These are phyloP conservation scores for Yamadazyma philogaea DNA, from an alignment of 805 yeast species.

Conservation along the genomic window DNA sequence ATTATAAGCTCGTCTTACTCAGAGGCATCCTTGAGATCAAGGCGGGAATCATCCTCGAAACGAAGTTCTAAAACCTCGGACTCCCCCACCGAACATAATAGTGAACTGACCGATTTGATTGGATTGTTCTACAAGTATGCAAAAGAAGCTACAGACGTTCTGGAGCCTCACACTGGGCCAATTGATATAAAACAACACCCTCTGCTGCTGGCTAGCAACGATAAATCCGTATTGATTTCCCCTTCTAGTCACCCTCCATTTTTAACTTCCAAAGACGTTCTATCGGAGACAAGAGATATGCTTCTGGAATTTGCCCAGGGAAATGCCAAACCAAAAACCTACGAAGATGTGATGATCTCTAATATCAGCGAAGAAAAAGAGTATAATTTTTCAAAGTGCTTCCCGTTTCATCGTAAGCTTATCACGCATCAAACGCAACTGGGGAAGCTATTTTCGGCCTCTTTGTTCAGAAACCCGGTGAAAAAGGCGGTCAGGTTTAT, in stretches of 20 bases:
- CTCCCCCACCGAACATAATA: background rate
- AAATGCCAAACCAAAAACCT: background rate
- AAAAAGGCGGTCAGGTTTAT: constrained; percentile 28
- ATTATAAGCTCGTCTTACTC: constrained; percentile 16
- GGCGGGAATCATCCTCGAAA: constrained; percentile 24
- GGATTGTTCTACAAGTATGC: constrained; percentile 40
- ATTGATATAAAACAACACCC: constrained; percentile 7
- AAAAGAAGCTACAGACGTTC: constrained; percentile 26
- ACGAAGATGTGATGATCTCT: constrained; percentile 15
- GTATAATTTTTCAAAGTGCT: constrained; percentile 68
- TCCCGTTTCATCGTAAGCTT: constrained; percentile 72
- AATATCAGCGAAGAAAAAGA: constrained; percentile 48
- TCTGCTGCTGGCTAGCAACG: background rate
- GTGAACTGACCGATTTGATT: constrained; percentile 30
- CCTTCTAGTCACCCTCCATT: constrained; percentile 13
- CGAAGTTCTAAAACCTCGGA: constrained; percentile 15
- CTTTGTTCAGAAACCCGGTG: constrained; percentile 19
- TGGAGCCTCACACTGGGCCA: background rate
- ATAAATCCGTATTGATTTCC: constrained; percentile 15
- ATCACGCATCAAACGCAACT: constrained; percentile 53
- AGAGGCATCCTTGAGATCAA: background rate
- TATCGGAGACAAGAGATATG: background rate
- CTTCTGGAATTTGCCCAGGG: constrained; percentile 4
- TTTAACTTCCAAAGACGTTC: background rate
- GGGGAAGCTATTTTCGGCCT: constrained; percentile 33